Conservation (phyloP, 345 rosid species). For the Microthlaspi erraticum region DNA sequence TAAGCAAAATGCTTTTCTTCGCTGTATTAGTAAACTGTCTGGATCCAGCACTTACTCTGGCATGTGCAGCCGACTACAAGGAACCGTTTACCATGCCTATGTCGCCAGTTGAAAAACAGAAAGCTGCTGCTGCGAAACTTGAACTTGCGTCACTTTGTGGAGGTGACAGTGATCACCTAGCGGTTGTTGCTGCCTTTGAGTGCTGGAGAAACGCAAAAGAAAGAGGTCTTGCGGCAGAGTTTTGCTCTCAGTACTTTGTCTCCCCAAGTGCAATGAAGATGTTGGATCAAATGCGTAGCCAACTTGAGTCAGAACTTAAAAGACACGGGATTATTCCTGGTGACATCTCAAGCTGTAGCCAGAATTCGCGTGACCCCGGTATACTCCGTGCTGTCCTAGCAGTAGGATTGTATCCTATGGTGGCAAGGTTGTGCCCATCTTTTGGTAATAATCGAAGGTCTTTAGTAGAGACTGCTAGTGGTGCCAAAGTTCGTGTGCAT, state of each 20-base stretch:
- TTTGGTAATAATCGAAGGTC: constrained; percentile 53
- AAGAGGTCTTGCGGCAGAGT: constrained; percentile 59
- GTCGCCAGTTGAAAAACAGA: constrained; percentile 72
- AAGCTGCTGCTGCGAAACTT: constrained; percentile 67
- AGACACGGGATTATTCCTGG: constrained; percentile 69
- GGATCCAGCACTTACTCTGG: constrained; percentile 94
- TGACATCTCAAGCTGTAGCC: constrained; percentile 60
- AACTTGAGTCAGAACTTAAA: constrained; percentile 72
- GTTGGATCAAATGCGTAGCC: constrained; percentile 83
- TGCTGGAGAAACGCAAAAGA: constrained; percentile 85
- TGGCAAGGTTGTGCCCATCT: constrained; percentile 67
- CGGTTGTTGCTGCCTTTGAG: constrained; percentile 88
- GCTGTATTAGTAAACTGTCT: constrained; percentile 90
- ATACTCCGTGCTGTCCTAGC: constrained; percentile 81
- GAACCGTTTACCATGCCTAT: constrained; percentile 89
- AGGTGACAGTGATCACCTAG: constrained; percentile 90
- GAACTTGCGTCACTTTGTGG: constrained; percentile 88
- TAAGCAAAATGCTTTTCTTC: constrained; percentile 92
- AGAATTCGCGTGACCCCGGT: constrained; percentile 75
- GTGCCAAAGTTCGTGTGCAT: constrained; percentile 73
- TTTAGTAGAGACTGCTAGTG: constrained; percentile 70
- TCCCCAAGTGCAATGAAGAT: constrained; percentile 75
- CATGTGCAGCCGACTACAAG: constrained; percentile 89
- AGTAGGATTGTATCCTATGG: constrained; percentile 88
- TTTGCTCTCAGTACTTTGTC: constrained; percentile 81